Conservation (phyloP, 2,329 filamentous ascomycete species). For the Aureobasidium pullulans region DNA sequence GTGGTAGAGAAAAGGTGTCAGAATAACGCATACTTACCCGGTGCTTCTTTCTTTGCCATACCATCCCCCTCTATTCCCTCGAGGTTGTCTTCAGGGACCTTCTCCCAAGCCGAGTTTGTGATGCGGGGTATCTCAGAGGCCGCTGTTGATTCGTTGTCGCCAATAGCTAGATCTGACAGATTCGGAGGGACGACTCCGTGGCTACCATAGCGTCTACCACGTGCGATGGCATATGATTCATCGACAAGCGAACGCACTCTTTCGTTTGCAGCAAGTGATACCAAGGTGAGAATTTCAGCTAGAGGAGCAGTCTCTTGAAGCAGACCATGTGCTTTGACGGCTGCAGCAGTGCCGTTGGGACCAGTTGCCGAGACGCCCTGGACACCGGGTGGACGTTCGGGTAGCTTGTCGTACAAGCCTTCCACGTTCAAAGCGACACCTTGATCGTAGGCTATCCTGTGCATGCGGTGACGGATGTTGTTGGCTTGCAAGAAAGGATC, state of each 20-base stretch:
- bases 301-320: constrained; percentile 64
- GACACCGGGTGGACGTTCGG: constrained; percentile 6
- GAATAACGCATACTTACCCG: neutral
- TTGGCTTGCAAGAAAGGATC: constrained; percentile 66
- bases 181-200: constrained; percentile 72
- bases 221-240: constrained; percentile 64
- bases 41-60: neutral
- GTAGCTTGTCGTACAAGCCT: constrained; percentile 41
- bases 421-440: constrained; percentile 53
- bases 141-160: constrained; percentile 34
- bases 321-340: constrained; percentile 49
- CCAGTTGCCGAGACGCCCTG: constrained; percentile 21
- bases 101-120: constrained; percentile 37
- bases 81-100: constrained; percentile 4
- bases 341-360: constrained; percentile 23
- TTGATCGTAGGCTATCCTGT: constrained; percentile 51
- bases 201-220: constrained; percentile 60
- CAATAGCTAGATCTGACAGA: constrained; percentile 62
- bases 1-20: neutral
- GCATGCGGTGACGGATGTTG: constrained; percentile 46
- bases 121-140: constrained; percentile 32
- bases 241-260: constrained; percentile 68
- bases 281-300: constrained; percentile 72
- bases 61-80: neutral
- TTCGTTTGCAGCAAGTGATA: constrained; percentile 78